Base-by-base conservation (phyloP, 768 basidiomycete genomes). In the Cyclocybe aegerita region DNA sequence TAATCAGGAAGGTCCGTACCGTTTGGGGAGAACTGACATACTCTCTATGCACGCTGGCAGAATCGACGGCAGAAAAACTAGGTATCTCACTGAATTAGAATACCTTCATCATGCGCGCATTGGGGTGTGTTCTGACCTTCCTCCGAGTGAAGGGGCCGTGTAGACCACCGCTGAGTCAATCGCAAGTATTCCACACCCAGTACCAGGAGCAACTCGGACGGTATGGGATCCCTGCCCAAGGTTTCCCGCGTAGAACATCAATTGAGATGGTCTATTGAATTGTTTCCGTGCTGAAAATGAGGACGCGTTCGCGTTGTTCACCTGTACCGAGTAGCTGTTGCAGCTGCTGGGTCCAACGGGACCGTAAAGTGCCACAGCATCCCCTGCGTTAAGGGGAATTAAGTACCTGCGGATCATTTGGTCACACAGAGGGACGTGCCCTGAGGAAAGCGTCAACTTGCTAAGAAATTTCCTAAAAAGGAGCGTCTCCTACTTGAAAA, bases 81-180 rank as follows among this genome's bases (percentile, higher is more conserved):
- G 23, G 23, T 23, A 4, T 23, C 2, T 4, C 3, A 23, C 2
- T 4, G 23, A 23, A 23, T 23, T 23, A 23, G 23, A 23, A 23
- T 2, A 23, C 23, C 4, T 23, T 23, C 23, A 4, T 23, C 23
- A 23, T 23, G 23, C 23, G 23, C 3, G 23, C 23, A 23, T 23
- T 23, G 23, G 23, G 23, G 23, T 2, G 23, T 2, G 2, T 23
- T 4, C 23, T 23, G 23, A 23, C 23, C 23, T 23, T 23, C 23
- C 23, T 52, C 59, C 59, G 30, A 60, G 41, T 6, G 59, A 60
- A 4, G 53, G 56, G 5, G 59, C 45, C 9, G 56, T 50, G 42
- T 57, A 60, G 3, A 57, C 51, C 34, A 52, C 49, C 4, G 56
- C 56, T 46, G 48, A 60, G 34, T 60, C 59, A 7, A 60, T 50